Evolutionary conservation across 305 asterid species (phyloP), one percentile per base, ranked within the genome.

Genomic region (Fraxinus ornus): DNA sequence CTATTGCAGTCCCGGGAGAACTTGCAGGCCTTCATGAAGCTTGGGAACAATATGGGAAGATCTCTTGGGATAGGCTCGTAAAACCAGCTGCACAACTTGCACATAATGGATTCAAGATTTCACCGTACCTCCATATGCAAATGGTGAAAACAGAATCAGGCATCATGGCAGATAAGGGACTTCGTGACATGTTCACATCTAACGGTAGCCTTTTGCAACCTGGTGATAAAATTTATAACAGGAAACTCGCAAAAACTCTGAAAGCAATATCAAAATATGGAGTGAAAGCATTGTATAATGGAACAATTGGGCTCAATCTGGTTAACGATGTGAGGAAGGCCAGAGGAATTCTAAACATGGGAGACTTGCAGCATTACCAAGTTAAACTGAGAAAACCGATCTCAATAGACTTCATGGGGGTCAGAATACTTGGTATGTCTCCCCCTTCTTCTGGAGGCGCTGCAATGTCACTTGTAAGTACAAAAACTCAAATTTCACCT

Each of bases 391-490:
- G 94, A 83, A 76, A 85, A 68, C 91, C 94, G 5, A 82, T 92
- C 47, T 12, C 75, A 4, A 32, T 84, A 13, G 76, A 81, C 3
- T 84, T 87, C 1, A 83, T 90, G 91, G 98, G 96, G 52, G 82
- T 88, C 24, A 84, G 86, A 79, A 52, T 92, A 68, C 74, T 90
- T 4, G 84, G 89, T 72, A 89, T 92, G 95, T 94, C 95, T 35
- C 93, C 98, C 41, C 98, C 98, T 79, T 94, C 98, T 3, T 75
- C 94, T 2, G 98, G 94, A 13, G 97, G 95, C 1, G 88, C 93
- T 52, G 82, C 92, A 5, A 71, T 92, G 85, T 81, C 90, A 21
- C 93, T 93, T 19, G 98, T 93, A 86, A 88, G 95, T 86, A 24
- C 22, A n/a, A 22, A 26, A 19, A 30, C 36, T 57, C 72, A 2